Conservation (phyloP, 1,139 yeast genomes). For the Sugiyamaella grinbergsii region DNA sequence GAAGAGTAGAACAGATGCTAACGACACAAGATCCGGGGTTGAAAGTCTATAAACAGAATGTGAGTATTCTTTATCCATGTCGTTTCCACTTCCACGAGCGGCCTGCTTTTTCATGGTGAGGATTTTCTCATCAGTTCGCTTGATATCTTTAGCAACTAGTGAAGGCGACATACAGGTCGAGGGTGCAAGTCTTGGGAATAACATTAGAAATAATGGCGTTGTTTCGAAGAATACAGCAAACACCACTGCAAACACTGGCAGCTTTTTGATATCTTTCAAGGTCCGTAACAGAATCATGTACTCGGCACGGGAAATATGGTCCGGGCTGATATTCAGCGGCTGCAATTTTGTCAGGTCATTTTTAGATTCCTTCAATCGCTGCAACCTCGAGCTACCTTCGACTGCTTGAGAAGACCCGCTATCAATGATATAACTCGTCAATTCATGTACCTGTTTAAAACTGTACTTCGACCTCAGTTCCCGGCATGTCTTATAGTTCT, state of each 20-base stretch:
- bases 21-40: slow-evolving; percentile 23
- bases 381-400: slow-evolving; percentile 18
- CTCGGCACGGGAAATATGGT: slow-evolving; percentile 52
- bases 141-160: slow-evolving; percentile 40
- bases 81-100: neutral
- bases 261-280: slow-evolving; percentile 55
- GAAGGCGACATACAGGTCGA: slow-evolving; percentile 67
- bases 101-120: slow-evolving; percentile 18
- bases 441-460: slow-evolving; percentile 27
- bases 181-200: slow-evolving; percentile 66
- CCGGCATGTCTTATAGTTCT: slow-evolving; percentile 31
- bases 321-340: neutral
- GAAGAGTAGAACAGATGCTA: slow-evolving; percentile 22
- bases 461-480: slow-evolving; percentile 28
- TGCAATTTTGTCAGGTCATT: slow-evolving; percentile 4
- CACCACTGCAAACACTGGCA: slow-evolving; percentile 64
- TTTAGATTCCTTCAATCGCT: no score
- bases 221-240: slow-evolving; percentile 61
- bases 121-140: slow-evolving; percentile 24
- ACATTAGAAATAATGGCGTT: slow-evolving; percentile 61
- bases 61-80: slow-evolving; percentile 8
- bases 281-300: slow-evolving; percentile 62
- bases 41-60: slow-evolving; percentile 29
- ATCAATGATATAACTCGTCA: slow-evolving; percentile 38
- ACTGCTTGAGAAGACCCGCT: slow-evolving; percentile 34